Conservation (phyloP, 169 alveolate species). For the Plasmodium gaboni region DNA sequence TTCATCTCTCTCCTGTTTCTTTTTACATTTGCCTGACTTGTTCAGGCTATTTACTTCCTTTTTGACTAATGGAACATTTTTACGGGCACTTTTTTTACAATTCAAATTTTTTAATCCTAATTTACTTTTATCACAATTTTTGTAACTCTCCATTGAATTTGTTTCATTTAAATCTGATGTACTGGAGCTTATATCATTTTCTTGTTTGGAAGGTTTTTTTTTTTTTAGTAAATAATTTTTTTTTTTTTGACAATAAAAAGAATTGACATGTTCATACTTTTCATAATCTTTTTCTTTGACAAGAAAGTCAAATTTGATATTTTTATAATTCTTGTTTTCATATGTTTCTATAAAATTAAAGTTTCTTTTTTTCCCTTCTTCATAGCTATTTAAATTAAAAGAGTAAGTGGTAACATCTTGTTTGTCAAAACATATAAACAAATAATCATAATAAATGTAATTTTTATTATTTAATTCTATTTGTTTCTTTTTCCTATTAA, state of each 20-base stretch:
- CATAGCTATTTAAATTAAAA: constrained; percentile 39
- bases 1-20: too few species aligned
- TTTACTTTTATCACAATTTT: neutral
- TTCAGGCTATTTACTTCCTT: too few species aligned
- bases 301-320: constrained; percentile 27
- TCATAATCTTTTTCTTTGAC: constrained; percentile 59
- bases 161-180: neutral
- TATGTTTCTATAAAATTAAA: constrained; percentile 35
- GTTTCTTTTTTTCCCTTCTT: constrained; percentile 49
- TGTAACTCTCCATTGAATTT: neutral
- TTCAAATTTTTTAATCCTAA: too few species aligned
- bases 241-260: neutral
- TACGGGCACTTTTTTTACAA: too few species aligned
- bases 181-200: neutral
- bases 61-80: too few species aligned
- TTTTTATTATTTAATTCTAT: constrained; percentile 14
- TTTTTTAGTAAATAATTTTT: neutral
- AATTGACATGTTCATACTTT: constrained; percentile 6
- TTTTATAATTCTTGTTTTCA: neutral
- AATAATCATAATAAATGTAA: constrained; percentile 39
- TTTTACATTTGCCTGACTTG: too few species aligned
- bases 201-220: neutral
- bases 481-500: constrained; percentile 50
- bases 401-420: constrained; percentile 57
- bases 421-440: constrained; percentile 53